Evolutionary conservation across 345 rosid species (phyloP), one percentile per base, ranked within the genome.

Genomic region (Eucalyptus cloeziana): DNA sequence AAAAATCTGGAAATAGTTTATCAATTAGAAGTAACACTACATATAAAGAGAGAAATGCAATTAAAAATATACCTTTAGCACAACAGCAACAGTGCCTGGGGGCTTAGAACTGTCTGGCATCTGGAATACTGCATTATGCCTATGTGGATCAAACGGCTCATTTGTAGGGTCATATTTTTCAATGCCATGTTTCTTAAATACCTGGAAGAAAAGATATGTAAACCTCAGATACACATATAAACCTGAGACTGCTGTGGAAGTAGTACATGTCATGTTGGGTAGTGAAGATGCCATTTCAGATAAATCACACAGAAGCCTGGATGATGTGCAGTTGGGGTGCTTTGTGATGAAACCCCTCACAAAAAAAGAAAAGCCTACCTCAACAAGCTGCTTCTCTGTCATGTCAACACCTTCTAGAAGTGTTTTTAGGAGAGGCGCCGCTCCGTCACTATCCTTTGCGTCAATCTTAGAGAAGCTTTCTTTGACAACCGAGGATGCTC

Each of bases 371-470:
- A 56, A 79, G 44, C 24, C 88, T 91, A 97, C 99, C 95, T 94
- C 96, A n/a, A 85, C 92, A 87, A 98, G 94, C 90, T 97, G 99
- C 91, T 97, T 98, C 93, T 97, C 99, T 22, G 99, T 98, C 99
- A 97, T 98, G 89, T 96, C 99, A 91, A 98, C 99, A 71, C 99
- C 99, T 91, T 96, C 98, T 58, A 97, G 91, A 89, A 98, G 98
- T 14, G 95, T 96, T 91, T 94, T 94, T 51, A 98, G 92, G 47
- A 97, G 94, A 50, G 95, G 95, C 76, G 91, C 93, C 85, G 97
- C 98, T 85, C 96, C 96, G 27, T 90, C 87, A 16, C 94, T 69
- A 89, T 95, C 98, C 56, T 91, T 90, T 71, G 93, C 83, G 69
- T 96, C 97, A 7, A 97, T 88, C 92, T 97, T 96, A 10, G 95